Percentiles rank a stretch among this genome's conserved stretches.
These are phyloP conservation scores for Waitea zeae DNA, from an alignment of 1,284 basidiomycete genomes.

Conservation along the genomic window DNA sequence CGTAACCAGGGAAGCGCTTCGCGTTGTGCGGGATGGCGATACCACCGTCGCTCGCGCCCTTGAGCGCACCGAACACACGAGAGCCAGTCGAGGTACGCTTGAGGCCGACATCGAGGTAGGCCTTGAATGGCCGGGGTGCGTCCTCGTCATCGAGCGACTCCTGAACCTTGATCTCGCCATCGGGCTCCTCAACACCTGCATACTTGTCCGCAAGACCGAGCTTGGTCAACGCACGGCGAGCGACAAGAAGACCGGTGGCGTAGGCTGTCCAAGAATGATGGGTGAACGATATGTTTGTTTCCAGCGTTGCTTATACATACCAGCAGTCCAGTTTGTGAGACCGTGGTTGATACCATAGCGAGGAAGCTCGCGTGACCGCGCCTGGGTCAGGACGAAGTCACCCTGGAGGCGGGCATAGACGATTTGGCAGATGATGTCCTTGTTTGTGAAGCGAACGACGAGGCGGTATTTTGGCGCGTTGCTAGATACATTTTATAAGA, in stretches of 20 bases:
- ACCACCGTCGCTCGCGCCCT: conserved; percentile 97
- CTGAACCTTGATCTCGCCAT: conserved; percentile 72
- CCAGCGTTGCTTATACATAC: conserved; percentile 20
- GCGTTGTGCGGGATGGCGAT: conserved; percentile 97
- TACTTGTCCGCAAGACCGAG: conserved; percentile 98
- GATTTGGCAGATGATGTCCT: conserved; percentile 83
- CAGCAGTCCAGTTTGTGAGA: conserved; percentile 96
- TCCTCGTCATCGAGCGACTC: conserved; percentile 84
- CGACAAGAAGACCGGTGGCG: conserved; percentile 91
- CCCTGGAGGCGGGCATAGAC: conserved; percentile 96
- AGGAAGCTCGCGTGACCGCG: conserved; percentile 84
- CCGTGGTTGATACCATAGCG: conserved; percentile 97
- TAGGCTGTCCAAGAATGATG: conserved; percentile 44
- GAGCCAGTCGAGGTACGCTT: conserved; percentile 97
- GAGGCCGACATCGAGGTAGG: conserved; percentile 96
- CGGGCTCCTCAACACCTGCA: conserved; percentile 87
- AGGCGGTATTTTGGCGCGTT: conserved; percentile 97
- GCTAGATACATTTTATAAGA: conserved; percentile 18
- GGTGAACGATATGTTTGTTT: not conserved
- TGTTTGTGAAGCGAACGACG: conserved; percentile 96
- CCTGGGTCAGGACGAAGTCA: conserved; percentile 83
- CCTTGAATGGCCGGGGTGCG: conserved; percentile 96
- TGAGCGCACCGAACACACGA: conserved; percentile 97
- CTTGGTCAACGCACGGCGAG: conserved; percentile 90
- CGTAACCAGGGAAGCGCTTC: conserved; percentile 98